These are phyloP conservation scores for Suhomyces sp. DNA, from an alignment of 805 yeast genomes.

Conservation along the genomic window DNA sequence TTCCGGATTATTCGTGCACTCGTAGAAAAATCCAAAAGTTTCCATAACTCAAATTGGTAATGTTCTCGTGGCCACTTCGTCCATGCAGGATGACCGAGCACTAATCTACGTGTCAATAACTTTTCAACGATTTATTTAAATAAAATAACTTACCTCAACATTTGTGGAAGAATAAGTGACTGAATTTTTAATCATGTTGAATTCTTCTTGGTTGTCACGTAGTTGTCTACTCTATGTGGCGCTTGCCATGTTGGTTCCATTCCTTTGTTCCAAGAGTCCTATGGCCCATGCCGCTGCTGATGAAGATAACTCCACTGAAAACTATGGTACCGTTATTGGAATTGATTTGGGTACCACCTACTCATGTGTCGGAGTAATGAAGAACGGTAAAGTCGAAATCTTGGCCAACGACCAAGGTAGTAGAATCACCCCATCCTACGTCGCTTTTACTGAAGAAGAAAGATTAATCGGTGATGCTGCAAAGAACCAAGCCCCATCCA, in stretches of 20 bases:
- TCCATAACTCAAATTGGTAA: neutral
- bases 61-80: conserved; percentile 7
- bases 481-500: conserved; percentile 94
- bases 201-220: conserved; percentile 14
- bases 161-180: neutral
- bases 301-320: conserved; percentile 32
- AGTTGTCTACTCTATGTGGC: conserved; percentile 26
- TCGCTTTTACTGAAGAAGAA: conserved; percentile 90
- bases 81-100: conserved; percentile 1
- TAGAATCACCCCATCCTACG: conserved; percentile 96
- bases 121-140: conserved; percentile 2
- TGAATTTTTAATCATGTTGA: conserved; percentile 6
- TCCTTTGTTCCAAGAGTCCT: conserved; percentile 22
- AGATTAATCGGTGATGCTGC: conserved; percentile 96
- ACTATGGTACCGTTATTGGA: conserved; percentile 76
- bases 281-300: conserved; percentile 20
- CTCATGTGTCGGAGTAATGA: conserved; percentile 94
- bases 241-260: conserved; percentile 38
- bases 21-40: neutral
- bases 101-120: conserved; percentile 6
- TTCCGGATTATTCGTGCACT: neutral
- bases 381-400: conserved; percentile 89
- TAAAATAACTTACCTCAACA: neutral
- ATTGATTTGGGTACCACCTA: conserved; percentile 95
- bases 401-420: conserved; percentile 98